These are phyloP conservation scores for Pelargonium cotyledonis DNA, from an alignment of 441 rosid species.

Conservation along the genomic window DNA sequence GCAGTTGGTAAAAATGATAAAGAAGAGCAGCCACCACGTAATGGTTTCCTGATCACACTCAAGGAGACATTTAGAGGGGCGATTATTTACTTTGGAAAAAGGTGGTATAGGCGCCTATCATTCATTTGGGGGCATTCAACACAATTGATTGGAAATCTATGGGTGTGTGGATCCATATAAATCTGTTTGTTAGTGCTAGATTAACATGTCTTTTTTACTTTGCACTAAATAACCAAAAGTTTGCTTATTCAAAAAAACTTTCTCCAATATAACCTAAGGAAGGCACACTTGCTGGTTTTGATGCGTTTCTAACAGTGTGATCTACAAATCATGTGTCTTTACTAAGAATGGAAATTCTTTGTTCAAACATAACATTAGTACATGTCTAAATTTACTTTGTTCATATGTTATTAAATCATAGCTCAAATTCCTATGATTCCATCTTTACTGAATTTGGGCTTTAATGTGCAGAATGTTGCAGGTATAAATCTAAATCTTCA, in stretches of 20 bases:
- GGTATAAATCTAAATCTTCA: constrained; percentile 71
- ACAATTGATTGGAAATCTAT: constrained; percentile 47
- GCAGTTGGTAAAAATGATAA: constrained; percentile 36
- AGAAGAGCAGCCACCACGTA: constrained; percentile 51
- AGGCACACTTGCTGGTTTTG: background rate
- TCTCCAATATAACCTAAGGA: background rate
- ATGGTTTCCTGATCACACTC: constrained; percentile 52
- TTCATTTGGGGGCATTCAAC: constrained; percentile 50
- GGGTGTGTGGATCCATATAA: constrained; percentile 51
- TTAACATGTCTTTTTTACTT: background rate
- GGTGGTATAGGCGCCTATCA: constrained; percentile 67
- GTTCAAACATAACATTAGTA: background rate
- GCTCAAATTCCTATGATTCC: background rate
- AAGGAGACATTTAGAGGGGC: constrained; percentile 78
- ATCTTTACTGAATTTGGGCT: constrained; percentile 24
- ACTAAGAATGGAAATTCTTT: background rate
- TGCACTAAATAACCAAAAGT: background rate
- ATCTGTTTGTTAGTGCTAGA: background rate
- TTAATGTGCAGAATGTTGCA: constrained; percentile 64
- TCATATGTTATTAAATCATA: background rate
- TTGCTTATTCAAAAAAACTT: background rate
- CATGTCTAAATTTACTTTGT: background rate
- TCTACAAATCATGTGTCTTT: background rate
- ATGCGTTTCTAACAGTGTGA: background rate
- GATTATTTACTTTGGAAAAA: constrained; percentile 48